phyloP scores from a whole-genome alignment of 257 asterid species.

The Przewalskia tangutica region DNA sequence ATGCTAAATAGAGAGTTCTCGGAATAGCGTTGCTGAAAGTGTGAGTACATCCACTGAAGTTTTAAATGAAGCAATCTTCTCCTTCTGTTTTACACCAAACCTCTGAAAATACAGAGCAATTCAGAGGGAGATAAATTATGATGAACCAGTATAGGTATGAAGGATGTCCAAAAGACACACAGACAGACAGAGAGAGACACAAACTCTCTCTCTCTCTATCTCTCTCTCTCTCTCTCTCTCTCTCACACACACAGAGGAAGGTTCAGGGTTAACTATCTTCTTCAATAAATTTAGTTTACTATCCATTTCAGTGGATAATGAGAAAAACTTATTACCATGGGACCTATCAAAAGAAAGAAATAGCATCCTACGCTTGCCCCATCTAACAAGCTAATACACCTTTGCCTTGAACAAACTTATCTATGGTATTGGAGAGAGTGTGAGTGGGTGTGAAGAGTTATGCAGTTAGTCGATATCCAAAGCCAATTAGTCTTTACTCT shows the following conservation, averaged over 20 bases:
- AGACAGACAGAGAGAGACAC: neutral
- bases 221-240: neutral
- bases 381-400: neutral
- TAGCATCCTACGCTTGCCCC: neutral
- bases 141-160: neutral
- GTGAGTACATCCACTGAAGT: constrained; percentile 95
- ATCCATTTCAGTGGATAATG: neutral
- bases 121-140: constrained; percentile 4
- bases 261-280: neutral
- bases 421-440: neutral
- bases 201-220: neutral
- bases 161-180: neutral
- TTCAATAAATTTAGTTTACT: neutral
- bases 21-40: constrained; percentile 97
- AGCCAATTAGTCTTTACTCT: neutral
- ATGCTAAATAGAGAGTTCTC: constrained; percentile 87
- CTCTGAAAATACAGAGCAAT: constrained; percentile 46
- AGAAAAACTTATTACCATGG: neutral
- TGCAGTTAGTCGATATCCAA: neutral
- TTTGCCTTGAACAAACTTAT: neutral
- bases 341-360: neutral
- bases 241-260: neutral
- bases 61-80: constrained; percentile 93
- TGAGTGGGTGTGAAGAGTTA: neutral
- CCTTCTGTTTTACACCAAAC: constrained; percentile 95